A percentile compares a stretch with the other conserved stretches of the same genome.
Conservation (phyloP, 1,284 basidiomycete genomes). For the Ustanciosporium gigantosporum region DNA sequence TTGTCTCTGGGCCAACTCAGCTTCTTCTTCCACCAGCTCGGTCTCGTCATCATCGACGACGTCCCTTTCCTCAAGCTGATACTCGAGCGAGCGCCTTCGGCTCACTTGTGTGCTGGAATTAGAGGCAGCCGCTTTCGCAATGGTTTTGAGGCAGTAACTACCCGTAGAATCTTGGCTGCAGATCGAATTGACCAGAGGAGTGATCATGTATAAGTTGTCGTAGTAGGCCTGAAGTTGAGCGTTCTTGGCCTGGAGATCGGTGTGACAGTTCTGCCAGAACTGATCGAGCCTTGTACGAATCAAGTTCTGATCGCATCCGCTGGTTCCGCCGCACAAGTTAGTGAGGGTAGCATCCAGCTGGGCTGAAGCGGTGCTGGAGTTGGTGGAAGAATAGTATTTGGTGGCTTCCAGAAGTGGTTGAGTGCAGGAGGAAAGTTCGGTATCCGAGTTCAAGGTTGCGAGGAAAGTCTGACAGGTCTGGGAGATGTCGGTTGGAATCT, state of each 20-base stretch:
- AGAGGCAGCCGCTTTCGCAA: slow-evolving; percentile 35
- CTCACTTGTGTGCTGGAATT: neutral
- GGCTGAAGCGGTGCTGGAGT: slow-evolving; percentile 16
- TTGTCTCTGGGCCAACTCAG: neutral
- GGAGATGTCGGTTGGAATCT: slow-evolving; percentile 37
- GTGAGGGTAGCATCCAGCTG: slow-evolving; percentile 39
- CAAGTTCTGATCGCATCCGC: slow-evolving; percentile 39
- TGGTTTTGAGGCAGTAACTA: slow-evolving; percentile 45
- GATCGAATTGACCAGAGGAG: slow-evolving; percentile 47
- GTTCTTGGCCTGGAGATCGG: slow-evolving; percentile 39
- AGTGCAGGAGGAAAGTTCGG: slow-evolving; percentile 37
- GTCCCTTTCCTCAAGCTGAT: slow-evolving; percentile 2
- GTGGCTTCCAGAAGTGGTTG: slow-evolving; percentile 43
- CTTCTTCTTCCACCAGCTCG: neutral
- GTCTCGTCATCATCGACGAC: slow-evolving; percentile 4
- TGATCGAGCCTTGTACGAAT: slow-evolving; percentile 37
- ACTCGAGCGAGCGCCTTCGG: slow-evolving; percentile 1
- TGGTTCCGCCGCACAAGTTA: slow-evolving; percentile 33
- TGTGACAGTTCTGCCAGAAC: slow-evolving; percentile 43
- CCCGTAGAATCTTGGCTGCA: slow-evolving; percentile 42
- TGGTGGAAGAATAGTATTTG: slow-evolving; percentile 40
- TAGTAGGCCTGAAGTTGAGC: slow-evolving; percentile 38
- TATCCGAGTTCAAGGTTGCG: slow-evolving; percentile 40
- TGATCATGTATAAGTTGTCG: slow-evolving; percentile 55
- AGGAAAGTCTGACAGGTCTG: slow-evolving; percentile 35